A percentile compares a stretch with the other conserved stretches of the same genome.
These are phyloP conservation scores for Neoboletus magnificus DNA, from an alignment of 768 basidiomycete genomes.

Conservation along the genomic window DNA sequence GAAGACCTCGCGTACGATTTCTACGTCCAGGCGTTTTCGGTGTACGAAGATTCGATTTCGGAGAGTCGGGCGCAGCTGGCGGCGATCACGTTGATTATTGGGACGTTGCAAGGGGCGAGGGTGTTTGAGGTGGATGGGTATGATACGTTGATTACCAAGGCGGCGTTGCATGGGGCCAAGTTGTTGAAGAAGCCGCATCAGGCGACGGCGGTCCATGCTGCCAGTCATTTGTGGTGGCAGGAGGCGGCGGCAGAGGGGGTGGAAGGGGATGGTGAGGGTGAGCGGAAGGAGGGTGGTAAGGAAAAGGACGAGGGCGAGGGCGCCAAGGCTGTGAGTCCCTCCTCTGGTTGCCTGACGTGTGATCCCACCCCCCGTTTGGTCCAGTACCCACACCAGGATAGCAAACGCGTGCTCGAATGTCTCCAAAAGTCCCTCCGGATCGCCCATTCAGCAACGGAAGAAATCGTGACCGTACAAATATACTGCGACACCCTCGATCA, in stretches of 20 bases:
- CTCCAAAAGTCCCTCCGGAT: slow-evolving; percentile 95
- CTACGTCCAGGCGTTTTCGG: slow-evolving; percentile 95
- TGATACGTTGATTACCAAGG: slow-evolving; percentile 97
- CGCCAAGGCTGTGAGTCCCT: slow-evolving; percentile 52
- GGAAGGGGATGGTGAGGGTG: slow-evolving; percentile 32
- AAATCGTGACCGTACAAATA: slow-evolving; percentile 92
- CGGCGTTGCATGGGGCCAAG: slow-evolving; percentile 95
- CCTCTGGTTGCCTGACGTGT: neutral
- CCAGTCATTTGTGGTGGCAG: slow-evolving; percentile 99
- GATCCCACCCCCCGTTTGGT: neutral
- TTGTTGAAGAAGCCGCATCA: slow-evolving; percentile 98
- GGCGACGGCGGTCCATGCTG: slow-evolving; percentile 88
- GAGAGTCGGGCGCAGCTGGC: slow-evolving; percentile 94
- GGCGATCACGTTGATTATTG: slow-evolving; percentile 95
- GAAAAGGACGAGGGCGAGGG: slow-evolving; percentile 41
- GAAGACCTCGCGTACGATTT: slow-evolving; percentile 97
- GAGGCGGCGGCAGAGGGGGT: slow-evolving; percentile 44
- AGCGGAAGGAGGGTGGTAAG: slow-evolving; percentile 19
- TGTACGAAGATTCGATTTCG: slow-evolving; percentile 96
- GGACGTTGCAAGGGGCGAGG: slow-evolving; percentile 79
- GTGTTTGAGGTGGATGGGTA: slow-evolving; percentile 97
- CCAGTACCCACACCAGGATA: slow-evolving; percentile 83
- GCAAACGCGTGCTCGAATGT: slow-evolving; percentile 96
- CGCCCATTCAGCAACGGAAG: slow-evolving; percentile 94
- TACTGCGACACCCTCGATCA: slow-evolving; percentile 96